These are phyloP conservation scores for Ophiostoma ips DNA, from an alignment of 2,329 filamentous ascomycete genomes.

Conservation along the genomic window DNA sequence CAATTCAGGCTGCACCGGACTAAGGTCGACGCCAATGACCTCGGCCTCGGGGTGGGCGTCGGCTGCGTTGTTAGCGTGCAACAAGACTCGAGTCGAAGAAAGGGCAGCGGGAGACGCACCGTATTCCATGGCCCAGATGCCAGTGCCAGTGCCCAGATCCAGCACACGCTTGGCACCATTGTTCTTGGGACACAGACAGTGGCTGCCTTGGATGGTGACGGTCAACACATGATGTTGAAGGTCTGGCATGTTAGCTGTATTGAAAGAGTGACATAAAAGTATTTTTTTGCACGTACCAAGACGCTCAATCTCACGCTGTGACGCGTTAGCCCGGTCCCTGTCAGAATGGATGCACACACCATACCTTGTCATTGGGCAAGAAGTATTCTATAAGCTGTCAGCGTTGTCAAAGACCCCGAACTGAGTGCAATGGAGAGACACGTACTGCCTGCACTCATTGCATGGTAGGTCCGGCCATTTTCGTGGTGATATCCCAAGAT, in stretches of 20 bases:
- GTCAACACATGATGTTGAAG: slow-evolving; percentile 13
- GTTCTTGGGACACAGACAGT: slow-evolving; percentile 13
- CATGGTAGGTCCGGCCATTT: slow-evolving; percentile 16
- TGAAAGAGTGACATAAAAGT: not conserved
- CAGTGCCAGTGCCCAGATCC: slow-evolving; percentile 15
- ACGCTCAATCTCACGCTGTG: slow-evolving; percentile 13
- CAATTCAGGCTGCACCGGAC: slow-evolving; percentile 15
- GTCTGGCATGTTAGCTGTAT: slow-evolving; percentile 7
- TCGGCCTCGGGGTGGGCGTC: slow-evolving; percentile 14
- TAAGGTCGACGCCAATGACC: slow-evolving; percentile 16
- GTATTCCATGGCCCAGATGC: slow-evolving; percentile 17
- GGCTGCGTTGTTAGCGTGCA: not conserved
- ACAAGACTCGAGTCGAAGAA: too few species aligned
- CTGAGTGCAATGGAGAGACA: not conserved
- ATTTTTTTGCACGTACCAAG: slow-evolving; percentile 9
- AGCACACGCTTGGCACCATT: slow-evolving; percentile 12
- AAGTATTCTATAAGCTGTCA: slow-evolving; percentile 12
- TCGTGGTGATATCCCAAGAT: slow-evolving; percentile 15
- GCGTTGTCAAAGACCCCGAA: not conserved
- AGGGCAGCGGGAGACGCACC: too few species aligned
- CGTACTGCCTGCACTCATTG: slow-evolving; percentile 17
- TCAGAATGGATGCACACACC: too few species aligned
- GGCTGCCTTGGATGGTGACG: slow-evolving; percentile 12
- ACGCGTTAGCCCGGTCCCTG: not conserved
- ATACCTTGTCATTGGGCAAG: slow-evolving; percentile 14